Conservation (phyloP, 345 rosid species). For the sweet orange (Citrus sinensis) region DNA sequence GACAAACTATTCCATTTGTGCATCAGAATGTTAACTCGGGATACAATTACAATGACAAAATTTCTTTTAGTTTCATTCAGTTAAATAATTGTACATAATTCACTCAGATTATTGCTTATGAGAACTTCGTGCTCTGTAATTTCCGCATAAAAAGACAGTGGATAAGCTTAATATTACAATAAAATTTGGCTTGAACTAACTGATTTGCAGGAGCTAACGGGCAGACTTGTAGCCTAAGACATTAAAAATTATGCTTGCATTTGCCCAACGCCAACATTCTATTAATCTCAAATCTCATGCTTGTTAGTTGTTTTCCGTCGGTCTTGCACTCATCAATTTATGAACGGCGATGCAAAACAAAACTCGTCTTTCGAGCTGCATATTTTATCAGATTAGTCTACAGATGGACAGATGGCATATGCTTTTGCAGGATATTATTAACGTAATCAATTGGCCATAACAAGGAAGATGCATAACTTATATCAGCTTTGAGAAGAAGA, state of each 20-base stretch:
- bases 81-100: not conserved
- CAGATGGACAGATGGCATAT: not conserved
- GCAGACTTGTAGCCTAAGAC: too few species aligned
- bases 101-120: not conserved
- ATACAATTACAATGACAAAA: too few species aligned
- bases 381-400: not conserved
- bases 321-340: too few species aligned
- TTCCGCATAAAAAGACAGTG: too few species aligned
- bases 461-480: not conserved
- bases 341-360: too few species aligned
- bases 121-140: not conserved
- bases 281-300: too few species aligned
- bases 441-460: too few species aligned
- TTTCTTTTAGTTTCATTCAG: not conserved
- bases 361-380: not conserved
- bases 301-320: too few species aligned
- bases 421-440: not conserved
- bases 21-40: not conserved
- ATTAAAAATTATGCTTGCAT: too few species aligned
- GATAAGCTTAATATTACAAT: not conserved
- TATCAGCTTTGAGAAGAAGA: conserved; percentile 4
- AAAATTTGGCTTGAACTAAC: not conserved
- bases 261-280: too few species aligned
- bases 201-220: not conserved
- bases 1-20: not conserved